phyloP scores from a whole-genome alignment of 2,329 filamentous ascomycete genomes.

The Ilyonectria destructans region DNA sequence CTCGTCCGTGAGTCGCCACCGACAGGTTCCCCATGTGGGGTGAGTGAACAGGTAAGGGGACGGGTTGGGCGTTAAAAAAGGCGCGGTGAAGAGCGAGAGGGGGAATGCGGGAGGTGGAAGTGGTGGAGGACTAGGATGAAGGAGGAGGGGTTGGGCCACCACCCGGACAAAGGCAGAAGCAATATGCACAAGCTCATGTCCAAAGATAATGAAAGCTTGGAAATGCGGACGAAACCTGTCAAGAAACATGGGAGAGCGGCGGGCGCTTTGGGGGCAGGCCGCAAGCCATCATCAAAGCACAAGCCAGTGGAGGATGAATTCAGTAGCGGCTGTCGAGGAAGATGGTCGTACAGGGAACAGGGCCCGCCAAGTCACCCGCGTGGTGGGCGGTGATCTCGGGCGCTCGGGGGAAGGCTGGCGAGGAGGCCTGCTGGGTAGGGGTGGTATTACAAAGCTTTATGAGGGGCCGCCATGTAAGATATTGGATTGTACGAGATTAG shows the following conservation, averaged over 20 bases:
- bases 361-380: conserved; percentile 44
- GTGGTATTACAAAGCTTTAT: too few relatives aligned
- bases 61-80: conserved; percentile 38
- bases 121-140: conserved; percentile 28
- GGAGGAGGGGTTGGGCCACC: conserved; percentile 17
- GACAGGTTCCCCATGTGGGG: conserved; percentile 42
- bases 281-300: conserved; percentile 28
- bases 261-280: conserved; percentile 17
- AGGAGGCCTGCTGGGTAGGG: too few relatives aligned
- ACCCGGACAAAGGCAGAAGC: conserved; percentile 4
- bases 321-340: conserved; percentile 24
- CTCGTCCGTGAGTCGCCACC: conserved; percentile 38
- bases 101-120: conserved; percentile 28
- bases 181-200: not conserved
- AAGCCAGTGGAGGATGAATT: conserved; percentile 15
- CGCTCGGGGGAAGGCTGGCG: conserved; percentile 31
- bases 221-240: conserved; percentile 3
- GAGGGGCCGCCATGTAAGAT: too few relatives aligned
- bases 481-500: too few relatives aligned
- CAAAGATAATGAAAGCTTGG: not conserved
- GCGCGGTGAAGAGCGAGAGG: conserved; percentile 34
- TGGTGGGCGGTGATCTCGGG: conserved; percentile 46
- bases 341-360: conserved; percentile 45
- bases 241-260: conserved; percentile 15
- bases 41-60: conserved; percentile 40